Base-by-base conservation (phyloP, 2,329 filamentous ascomycete genomes). In the Aspergillus unguis region DNA sequence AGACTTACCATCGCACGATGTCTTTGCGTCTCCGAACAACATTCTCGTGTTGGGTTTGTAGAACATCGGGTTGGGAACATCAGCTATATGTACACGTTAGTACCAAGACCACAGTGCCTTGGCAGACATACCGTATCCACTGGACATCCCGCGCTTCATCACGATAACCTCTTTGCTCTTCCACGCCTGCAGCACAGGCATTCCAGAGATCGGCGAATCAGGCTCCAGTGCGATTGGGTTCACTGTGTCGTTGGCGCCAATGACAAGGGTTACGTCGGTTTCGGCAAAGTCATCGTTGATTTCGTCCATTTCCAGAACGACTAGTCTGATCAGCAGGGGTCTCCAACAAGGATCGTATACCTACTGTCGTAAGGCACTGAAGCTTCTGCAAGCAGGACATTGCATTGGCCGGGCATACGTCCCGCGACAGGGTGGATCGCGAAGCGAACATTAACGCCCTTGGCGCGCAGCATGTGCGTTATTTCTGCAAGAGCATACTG, bases 241-340 rank as follows among this genome's bases (percentile, higher is more conserved):
- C 35, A 95, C 91, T 0, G 91, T 95, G 63, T 96, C 91, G 62
- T 96, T 95, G 6, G 91, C 91, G 3, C 91, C 91, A 64, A 95
- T 95, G 0, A 95, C 90, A 3, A 95, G 81, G 0, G 89, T 91
- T 7, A 95, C 78, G 63, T 95, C 91, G 0, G 91, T 95, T 28
- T 94, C 87, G 5, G 79, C 72, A 69, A 95, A 96, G 64, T 95
- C 90, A 57, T 95, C 90, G 70, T 95, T 96, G 74, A 95, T 95
- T 76, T 96, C 91, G 62, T 95, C 91, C 90, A 95, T 95, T 73
- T 96, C 90, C 42, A 95, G 80, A 28, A 95, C 90, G 51, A 95
- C 75, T 75, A 4, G 5, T 27, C 38, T 44, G 49, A 54, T 62
- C 54, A 63, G 61, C 36, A 29, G 10, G 25, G n/a, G 9, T 17